phyloP scores from a whole-genome alignment of 192 early-diverging fungal genomes.

The Rhizophagus clarus region DNA sequence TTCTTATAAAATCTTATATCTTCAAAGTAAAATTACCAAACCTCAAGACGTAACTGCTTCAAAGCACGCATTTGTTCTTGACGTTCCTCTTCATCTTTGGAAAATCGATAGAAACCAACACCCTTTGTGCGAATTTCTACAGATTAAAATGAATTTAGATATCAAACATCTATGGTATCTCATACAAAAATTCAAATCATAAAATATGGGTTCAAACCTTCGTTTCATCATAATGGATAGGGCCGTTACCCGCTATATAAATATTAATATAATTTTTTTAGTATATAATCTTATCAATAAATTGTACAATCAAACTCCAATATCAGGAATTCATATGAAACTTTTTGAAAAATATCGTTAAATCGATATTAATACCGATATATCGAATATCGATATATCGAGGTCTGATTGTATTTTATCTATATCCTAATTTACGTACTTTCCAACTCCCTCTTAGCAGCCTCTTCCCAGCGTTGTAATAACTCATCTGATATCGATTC shows the following conservation, averaged over 20 bases:
- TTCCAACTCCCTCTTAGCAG: background rate
- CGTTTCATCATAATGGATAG: conserved; percentile 25
- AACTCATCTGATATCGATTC: conserved; percentile 20
- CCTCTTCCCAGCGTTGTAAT: conserved; percentile 19
- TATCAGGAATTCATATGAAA: too few relatives aligned
- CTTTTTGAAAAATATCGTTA: too few relatives aligned
- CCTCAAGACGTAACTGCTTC: conserved; percentile 54
- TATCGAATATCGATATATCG: too few relatives aligned
- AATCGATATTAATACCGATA: too few relatives aligned
- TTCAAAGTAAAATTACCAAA: conserved; percentile 12
- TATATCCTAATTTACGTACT: background rate
- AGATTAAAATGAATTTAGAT: background rate
- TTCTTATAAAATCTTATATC: background rate
- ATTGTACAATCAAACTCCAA: too few relatives aligned
- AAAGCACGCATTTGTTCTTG: conserved; percentile 62
- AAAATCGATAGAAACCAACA: conserved; percentile 70
- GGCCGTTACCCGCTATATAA: background rate
- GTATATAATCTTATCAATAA: background rate
- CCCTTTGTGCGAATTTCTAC: conserved; percentile 66
- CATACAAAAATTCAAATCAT: conserved; percentile 8
- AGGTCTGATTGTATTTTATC: too few relatives aligned
- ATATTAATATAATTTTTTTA: background rate
- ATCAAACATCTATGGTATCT: conserved; percentile 20
- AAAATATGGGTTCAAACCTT: conserved; percentile 15
- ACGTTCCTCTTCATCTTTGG: conserved; percentile 64